Conservation (phyloP, 1,139 yeast species). For the Yamadazyma dushanensis region DNA sequence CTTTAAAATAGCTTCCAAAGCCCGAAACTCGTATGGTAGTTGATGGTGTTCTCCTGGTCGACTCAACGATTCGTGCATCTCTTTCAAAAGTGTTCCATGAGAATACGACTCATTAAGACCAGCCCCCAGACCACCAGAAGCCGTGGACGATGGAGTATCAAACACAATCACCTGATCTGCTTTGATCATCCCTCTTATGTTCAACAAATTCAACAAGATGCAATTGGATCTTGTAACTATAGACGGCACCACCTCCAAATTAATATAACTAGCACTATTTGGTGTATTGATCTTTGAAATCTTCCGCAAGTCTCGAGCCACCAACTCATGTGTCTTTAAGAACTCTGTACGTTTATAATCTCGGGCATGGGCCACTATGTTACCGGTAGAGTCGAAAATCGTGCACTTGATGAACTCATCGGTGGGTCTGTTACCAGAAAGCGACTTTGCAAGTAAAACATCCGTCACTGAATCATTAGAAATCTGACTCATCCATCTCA, state of each 20-base stretch:
- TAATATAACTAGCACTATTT: slow-evolving; percentile 19
- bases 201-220: slow-evolving; percentile 41
- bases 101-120: slow-evolving; percentile 38
- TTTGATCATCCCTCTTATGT: slow-evolving; percentile 43
- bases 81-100: slow-evolving; percentile 35
- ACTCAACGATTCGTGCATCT: slow-evolving; percentile 29
- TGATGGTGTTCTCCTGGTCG: slow-evolving; percentile 22
- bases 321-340: slow-evolving; percentile 36
- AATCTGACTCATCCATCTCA: slow-evolving; percentile 1
- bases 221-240: slow-evolving; percentile 37
- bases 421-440: slow-evolving; percentile 23
- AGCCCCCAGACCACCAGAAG: slow-evolving; percentile 17
- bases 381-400: slow-evolving; percentile 36
- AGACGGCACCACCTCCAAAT: slow-evolving; percentile 45
- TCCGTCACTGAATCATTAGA: slow-evolving; percentile 20
- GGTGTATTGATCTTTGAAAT: slow-evolving; percentile 27
- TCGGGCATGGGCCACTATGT: slow-evolving; percentile 40
- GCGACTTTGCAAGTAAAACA: slow-evolving; percentile 23
- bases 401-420: slow-evolving; percentile 59
- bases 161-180: slow-evolving; percentile 41
- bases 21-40: slow-evolving; percentile 46
- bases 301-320: slow-evolving; percentile 44
- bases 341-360: slow-evolving; percentile 38
- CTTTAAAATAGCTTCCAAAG: slow-evolving; percentile 42
- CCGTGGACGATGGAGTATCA: slow-evolving; percentile 22